Evolutionary conservation across 352 stramenopile species (phyloP), one percentile per base, ranked within the genome.

Genomic region (Phytophthora citricola): DNA sequence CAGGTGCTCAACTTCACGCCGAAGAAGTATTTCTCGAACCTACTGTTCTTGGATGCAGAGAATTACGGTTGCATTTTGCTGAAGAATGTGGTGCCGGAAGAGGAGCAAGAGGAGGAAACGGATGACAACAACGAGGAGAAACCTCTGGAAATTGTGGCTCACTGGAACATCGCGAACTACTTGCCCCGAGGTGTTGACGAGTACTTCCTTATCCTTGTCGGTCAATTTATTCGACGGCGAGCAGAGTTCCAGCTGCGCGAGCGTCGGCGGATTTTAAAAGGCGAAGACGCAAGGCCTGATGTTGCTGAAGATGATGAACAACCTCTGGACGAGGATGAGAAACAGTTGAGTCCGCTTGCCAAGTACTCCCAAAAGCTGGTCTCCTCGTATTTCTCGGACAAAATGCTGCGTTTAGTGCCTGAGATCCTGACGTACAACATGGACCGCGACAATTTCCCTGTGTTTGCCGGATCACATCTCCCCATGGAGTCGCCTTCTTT

Each of bases 51-150:
- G 29, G 96, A 99, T 70, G 87, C 95, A 11, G 93, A 99, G 59
- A 99, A 99, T 63, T 99, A 97, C 61, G 96, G 95, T 32, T 97
- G 90, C 41, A 87, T 99, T 63, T 58, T 96, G 41, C 82, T 98
- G 29, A 66, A 78, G 44, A 63, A 72, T 20, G 68, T 74, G 14
- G 53, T 36, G 1, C 40, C 43, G 7, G 68, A 79, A 5, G 68
- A 72, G 5, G 72, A 83, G 2, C 55, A 70, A 39, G 54, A 76
- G 0, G 61, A 66, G 0, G 59, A 73, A 4, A 60, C 47, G 12
- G 69, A 71, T 14, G 62, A 58, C 10, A 61, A 47, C 20, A 61
- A 67, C 9, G 66, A 76, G 6, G 63, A 75, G 6, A 74, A 77
- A 5, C 53, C 73, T 41, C 34, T 91, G 6, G 75, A 91, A 26